Percentiles rank a stretch among this genome's conserved stretches.
Evolutionary conservation across 768 basidiomycete genomes (phyloP).

Genomic region (Tulasnella sp.): DNA sequence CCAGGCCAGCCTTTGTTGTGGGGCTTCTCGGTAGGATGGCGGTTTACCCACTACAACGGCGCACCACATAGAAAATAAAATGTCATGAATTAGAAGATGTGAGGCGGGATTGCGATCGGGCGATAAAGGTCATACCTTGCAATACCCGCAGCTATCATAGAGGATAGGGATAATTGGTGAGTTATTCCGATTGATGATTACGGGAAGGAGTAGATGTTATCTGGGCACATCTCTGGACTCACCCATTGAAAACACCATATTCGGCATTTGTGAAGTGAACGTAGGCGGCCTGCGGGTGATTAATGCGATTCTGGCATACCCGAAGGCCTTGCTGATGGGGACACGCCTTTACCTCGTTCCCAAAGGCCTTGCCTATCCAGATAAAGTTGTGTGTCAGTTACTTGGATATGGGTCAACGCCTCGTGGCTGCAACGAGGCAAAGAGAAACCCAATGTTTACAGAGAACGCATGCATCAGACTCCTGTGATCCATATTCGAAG

Average conservation of each 20-base stretch:
- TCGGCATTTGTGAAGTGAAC: constrained; percentile 78
- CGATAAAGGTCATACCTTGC: constrained; percentile 48
- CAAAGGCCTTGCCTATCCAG: constrained; percentile 13
- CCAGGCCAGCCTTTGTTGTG: constrained; percentile 72
- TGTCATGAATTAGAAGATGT: background rate
- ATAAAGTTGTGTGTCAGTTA: constrained; percentile 11
- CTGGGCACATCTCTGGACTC: background rate
- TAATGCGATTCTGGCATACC: constrained; percentile 16
- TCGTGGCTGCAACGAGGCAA: constrained; percentile 12
- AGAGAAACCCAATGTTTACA: constrained; percentile 12
- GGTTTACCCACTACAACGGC: constrained; percentile 39
- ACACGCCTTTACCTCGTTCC: constrained; percentile 5
- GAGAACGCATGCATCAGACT: constrained; percentile 6
- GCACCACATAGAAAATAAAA: background rate
- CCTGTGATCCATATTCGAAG: constrained; percentile 13
- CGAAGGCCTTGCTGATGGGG: constrained; percentile 10
- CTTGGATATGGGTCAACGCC: constrained; percentile 2
- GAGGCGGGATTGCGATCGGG: constrained; percentile 18
- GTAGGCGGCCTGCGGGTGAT: constrained; percentile 25
- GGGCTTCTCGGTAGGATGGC: constrained; percentile 9
- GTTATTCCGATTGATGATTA: constrained; percentile 6
- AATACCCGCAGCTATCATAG: constrained; percentile 80
- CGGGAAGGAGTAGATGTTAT: background rate
- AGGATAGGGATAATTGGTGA: constrained; percentile 2
- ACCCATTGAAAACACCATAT: constrained; percentile 19